Base-by-base conservation (phyloP, 2,329 filamentous ascomycete species). In the Pestalotiopsis sp. region DNA sequence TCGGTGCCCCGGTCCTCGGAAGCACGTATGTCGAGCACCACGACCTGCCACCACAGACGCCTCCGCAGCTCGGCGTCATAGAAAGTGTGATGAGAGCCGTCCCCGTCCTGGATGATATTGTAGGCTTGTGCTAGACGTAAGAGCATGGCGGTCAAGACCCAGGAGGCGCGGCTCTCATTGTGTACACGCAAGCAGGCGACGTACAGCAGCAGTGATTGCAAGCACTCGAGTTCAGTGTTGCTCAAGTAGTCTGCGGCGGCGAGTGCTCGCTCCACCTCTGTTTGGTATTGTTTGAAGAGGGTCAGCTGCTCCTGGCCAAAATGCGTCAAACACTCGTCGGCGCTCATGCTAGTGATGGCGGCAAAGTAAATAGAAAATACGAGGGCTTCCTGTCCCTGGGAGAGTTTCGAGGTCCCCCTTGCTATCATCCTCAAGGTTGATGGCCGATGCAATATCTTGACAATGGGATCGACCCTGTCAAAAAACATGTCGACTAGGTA, bases 21-120 rank as follows among this genome's bases (percentile, higher is more conserved):
- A 1, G 83, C 83, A 7, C 85, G 84, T 36, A 85, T 80, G 71
- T 92, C 90, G 1, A 91, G 81, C n/a, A 89, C 82, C 38, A 89
- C 76, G n/a, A 91, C 83, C 71, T 90, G 87, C 80, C 87, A 88
- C 86, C 89, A 91, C 0, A 91, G 75, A 2, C 90, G 83, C 9
- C 89, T 84, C 23, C 89, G 84, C 78, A 90, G 85, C 76, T 91
- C 87, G 3, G 83, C 83, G 68, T 90, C 85, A 70, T 87, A 91
- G 0, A 86, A 83, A 0, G 78, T 72, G 59, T 81, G 78, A 1
- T 75, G 72, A 5, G 75, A 74, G 4, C 78, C 78, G 49, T 78
- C 76, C 3, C 81, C 80, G 70, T 86, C 84, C 4, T 80, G 80
- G 66, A 85, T 82, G 4, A 86, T 75, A 45, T 77, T 75, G 20